Evolutionary conservation across 352 stramenopile species (phyloP).

Genomic region (Pythium rhizo-oryzae): DNA sequence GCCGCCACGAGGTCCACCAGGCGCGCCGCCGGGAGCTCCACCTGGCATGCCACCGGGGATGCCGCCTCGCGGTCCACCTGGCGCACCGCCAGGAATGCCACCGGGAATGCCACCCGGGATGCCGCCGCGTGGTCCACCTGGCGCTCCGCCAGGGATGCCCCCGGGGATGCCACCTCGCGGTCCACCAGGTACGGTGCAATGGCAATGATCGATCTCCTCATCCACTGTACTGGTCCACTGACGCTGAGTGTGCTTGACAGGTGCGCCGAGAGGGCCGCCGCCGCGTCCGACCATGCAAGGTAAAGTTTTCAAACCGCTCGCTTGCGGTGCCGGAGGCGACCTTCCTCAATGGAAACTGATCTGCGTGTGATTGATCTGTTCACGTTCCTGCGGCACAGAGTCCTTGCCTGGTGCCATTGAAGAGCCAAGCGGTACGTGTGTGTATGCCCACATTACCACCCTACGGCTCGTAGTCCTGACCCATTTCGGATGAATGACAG

Average conservation of each 20-base stretch:
- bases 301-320: not conserved
- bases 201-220: not conserved
- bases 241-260: not conserved
- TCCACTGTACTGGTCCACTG: not conserved
- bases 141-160: slow-evolving; percentile 27
- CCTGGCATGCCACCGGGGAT: slow-evolving; percentile 45
- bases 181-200: slow-evolving; percentile 8
- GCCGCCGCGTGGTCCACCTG: slow-evolving; percentile 16
- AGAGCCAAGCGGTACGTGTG: slow-evolving; percentile 9
- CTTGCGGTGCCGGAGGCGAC: not conserved
- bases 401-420: slow-evolving; percentile 24
- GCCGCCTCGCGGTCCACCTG: slow-evolving; percentile 28
- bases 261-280: slow-evolving; percentile 27
- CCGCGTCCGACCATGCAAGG: slow-evolving; percentile 34
- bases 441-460: not conserved
- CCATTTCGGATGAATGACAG: slow-evolving; percentile 23
- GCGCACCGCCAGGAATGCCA: slow-evolving; percentile 19
- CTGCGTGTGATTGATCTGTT: not conserved
- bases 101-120: slow-evolving; percentile 24
- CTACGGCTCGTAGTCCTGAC: too few species aligned
- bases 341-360: not conserved
- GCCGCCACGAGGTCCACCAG: slow-evolving; percentile 24
- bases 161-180: slow-evolving; percentile 13
- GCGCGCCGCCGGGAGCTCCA: slow-evolving; percentile 27
- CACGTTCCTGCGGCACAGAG: slow-evolving; percentile 8